phyloP scores from a whole-genome alignment of 208 protist genomes.

The Naegleria lovaniensis region DNA sequence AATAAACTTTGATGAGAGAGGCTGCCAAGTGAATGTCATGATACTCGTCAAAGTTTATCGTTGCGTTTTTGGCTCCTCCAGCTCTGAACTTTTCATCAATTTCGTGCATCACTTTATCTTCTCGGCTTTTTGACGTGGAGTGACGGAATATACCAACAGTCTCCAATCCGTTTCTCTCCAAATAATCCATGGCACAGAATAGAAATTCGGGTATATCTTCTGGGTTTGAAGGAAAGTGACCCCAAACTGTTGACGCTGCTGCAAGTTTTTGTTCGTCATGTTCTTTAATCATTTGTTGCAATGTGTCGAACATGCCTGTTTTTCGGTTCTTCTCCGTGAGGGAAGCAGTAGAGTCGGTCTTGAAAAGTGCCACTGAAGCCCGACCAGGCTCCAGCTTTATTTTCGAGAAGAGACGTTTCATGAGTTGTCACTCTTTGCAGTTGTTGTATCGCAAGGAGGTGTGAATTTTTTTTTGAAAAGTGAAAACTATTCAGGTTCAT shows the following conservation, averaged over 20 bases:
- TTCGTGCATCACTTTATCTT: not conserved
- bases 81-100: not conserved
- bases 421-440: not conserved
- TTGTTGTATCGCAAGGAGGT: too few relatives aligned
- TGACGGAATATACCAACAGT: not conserved
- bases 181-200: not conserved
- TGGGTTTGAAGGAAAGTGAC: not conserved
- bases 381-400: not conserved
- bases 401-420: not conserved
- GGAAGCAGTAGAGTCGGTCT: not conserved
- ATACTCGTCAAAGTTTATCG: not conserved
- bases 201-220: not conserved
- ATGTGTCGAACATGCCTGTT: not conserved
- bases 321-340: not conserved
- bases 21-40: not conserved
- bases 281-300: slow-evolving; percentile 1
- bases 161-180: not conserved
- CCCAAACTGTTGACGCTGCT: not conserved
- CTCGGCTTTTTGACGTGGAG: not conserved
- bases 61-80: not conserved
- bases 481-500: too few relatives aligned
- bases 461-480: too few relatives aligned
- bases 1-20: not conserved
- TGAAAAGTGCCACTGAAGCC: not conserved
- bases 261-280: not conserved